Percentiles rank a stretch among this genome's conserved stretches.
Evolutionary conservation across 306 rosid species (phyloP).

Genomic region (Styphnolobium japonicum): DNA sequence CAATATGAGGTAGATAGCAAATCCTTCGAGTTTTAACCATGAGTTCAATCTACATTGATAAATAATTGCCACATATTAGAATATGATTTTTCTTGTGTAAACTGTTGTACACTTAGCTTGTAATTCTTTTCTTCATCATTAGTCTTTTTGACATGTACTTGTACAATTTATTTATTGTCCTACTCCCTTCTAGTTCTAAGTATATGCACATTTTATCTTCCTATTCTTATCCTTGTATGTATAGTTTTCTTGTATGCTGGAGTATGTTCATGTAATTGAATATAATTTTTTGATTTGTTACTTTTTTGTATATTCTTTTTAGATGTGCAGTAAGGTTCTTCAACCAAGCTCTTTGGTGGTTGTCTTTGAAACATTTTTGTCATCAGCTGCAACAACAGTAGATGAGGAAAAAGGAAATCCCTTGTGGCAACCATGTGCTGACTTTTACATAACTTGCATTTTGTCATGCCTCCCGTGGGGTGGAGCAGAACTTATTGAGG

Average conservation of each 20-base stretch:
- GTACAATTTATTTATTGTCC: not conserved
- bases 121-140: constrained; percentile 3
- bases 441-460: constrained; percentile 86
- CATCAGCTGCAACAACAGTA: constrained; percentile 96
- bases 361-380: constrained; percentile 82
- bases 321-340: constrained; percentile 98
- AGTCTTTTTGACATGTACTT: not conserved
- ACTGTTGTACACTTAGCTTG: not conserved
- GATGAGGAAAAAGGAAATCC: constrained; percentile 99
- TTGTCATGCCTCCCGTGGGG: constrained; percentile 99
- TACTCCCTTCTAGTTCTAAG: not conserved
- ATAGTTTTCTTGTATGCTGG: not conserved
- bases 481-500: constrained; percentile 95
- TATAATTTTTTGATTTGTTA: not conserved
- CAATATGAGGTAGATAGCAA: constrained; percentile 3
- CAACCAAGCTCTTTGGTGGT: constrained; percentile 81
- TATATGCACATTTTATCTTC: constrained; percentile 6
- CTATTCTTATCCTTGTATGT: not conserved
- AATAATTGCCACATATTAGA: not conserved
- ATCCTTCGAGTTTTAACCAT: not conserved
- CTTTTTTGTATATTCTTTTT: constrained; percentile 20
- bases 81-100: not conserved
- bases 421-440: constrained; percentile 96
- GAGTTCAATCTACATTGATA: not conserved
- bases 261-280: not conserved